phyloP scores from a whole-genome alignment of 2,329 filamentous ascomycete species.

The Madurella mycetomatis region DNA sequence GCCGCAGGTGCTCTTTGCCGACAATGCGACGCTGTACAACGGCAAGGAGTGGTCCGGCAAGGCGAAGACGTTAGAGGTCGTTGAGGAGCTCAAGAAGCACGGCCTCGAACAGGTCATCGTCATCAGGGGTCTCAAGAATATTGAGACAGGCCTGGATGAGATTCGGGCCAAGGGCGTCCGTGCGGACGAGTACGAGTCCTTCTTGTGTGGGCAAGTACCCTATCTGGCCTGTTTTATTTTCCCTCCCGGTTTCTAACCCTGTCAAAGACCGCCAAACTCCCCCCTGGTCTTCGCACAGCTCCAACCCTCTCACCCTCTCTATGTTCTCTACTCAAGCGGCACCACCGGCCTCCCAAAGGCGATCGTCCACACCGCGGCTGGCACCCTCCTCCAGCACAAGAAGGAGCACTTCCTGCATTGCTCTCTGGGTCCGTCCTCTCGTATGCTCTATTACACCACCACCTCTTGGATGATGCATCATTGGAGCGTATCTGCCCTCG shows the following conservation, averaged over 20 bases:
- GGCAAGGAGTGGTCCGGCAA: constrained; percentile 80
- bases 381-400: constrained; percentile 92
- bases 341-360: constrained; percentile 87
- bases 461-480: constrained; percentile 99
- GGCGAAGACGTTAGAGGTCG: constrained; percentile 74
- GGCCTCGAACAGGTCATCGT: constrained; percentile 68
- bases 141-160: constrained; percentile 39
- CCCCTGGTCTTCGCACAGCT: constrained; percentile 69
- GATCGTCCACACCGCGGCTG: constrained; percentile 86
- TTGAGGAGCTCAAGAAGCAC: constrained; percentile 53
- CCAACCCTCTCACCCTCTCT: constrained; percentile 80
- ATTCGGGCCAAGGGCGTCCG: constrained; percentile 38
- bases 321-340: constrained; percentile 89
- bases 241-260: constrained; percentile 1
- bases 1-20: constrained; percentile 76
- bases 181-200: constrained; percentile 42
- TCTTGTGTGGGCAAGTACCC: constrained; percentile 37
- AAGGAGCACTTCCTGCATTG: constrained; percentile 91
- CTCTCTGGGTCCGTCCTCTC: constrained; percentile 66
- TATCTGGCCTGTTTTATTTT: not conserved
- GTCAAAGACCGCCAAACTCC: constrained; percentile 37
- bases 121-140: constrained; percentile 58
- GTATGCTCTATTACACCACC: constrained; percentile 90
- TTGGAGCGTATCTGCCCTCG: constrained; percentile 84
- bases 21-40: constrained; percentile 87